A percentile compares a stretch with the other conserved stretches of the same genome.
These are phyloP conservation scores for Mycena amicta DNA, from an alignment of 768 basidiomycete species.

Conservation along the genomic window DNA sequence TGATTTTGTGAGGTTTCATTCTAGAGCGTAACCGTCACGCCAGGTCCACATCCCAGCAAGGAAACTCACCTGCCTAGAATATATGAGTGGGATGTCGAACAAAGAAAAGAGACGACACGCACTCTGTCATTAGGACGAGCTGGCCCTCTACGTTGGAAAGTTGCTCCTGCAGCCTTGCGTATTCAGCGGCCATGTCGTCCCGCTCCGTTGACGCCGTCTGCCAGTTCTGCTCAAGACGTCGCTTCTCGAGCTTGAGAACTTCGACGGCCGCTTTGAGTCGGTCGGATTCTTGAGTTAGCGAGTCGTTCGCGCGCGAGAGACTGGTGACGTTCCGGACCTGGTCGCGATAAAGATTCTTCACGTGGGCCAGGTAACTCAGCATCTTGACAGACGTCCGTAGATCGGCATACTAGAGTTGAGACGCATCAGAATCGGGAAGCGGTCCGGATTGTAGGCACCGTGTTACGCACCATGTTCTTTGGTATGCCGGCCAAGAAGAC, in stretches of 20 bases:
- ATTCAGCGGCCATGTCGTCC: not conserved
- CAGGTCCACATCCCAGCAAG: not conserved
- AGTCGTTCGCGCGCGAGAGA: not conserved
- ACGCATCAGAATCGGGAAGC: conserved; percentile 1
- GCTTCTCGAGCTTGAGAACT: conserved; percentile 15
- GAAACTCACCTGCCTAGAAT: conserved; percentile 19
- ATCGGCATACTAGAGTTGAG: conserved; percentile 16
- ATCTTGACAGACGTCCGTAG: conserved; percentile 16
- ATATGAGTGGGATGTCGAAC: not conserved
- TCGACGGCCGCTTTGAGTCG: conserved; percentile 16
- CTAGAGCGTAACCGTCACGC: not conserved
- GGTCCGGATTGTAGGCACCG: not conserved
- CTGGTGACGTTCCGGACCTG: conserved; percentile 6
- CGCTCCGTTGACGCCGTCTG: conserved; percentile 9
- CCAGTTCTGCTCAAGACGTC: conserved; percentile 9
- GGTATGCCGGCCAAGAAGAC: conserved; percentile 9
- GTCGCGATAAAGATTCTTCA: conserved; percentile 13
- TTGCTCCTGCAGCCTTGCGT: conserved; percentile 6
- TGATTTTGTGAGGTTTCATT: conserved; percentile 22
- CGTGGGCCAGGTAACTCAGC: conserved; percentile 15
- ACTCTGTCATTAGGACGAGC: conserved; percentile 15
- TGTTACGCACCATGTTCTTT: conserved; percentile 9
- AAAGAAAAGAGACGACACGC: too few species aligned
- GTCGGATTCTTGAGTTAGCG: conserved; percentile 14
- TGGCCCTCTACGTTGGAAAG: conserved; percentile 13